Evolutionary conservation across 371 early-diverging fungal genomes (phyloP), one percentile per base, ranked within the genome.

Genomic region (Mucor piriformis): DNA sequence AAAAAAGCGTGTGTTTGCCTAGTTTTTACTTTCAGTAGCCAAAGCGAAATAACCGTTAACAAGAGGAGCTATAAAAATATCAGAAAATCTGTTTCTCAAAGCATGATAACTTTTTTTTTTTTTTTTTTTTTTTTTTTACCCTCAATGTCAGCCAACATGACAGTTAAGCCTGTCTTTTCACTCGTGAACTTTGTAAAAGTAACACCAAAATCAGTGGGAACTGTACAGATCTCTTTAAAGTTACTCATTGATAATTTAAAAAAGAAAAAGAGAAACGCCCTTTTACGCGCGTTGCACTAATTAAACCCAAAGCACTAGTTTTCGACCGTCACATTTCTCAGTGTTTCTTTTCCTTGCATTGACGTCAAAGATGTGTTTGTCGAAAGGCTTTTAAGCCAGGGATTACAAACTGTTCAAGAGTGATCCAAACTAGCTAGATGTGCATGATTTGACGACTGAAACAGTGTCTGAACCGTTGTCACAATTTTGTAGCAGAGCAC

Each of bases 21-120:
- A n/a, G n/a, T n/a, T n/a, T 62, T 52, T 77, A 87, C 86, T 73
- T 66, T 88, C 88, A 7, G 88, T 88, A 21, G 88, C 86, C 13
- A 88, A 63, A 4, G 77, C 66, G 59, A 86, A 86, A 63, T 80
- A 86, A 12, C 88, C 88, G 35, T 84, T 83, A 21, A 87, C 87
- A 25, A 87, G 72, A 27, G 88, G 86, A 18, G 81, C 85, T 88
- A 55, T 32, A 35, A 37, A 34, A 57, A 33, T 34, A 32, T 47
- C 42, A 11, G 15, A 40, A 33, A 43, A 32, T 16, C 44, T 7
- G 11, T n/a, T 42, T 43, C 29, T 7, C 11, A 11, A 49, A 10
- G 1, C 25, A 18, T 48, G 3, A 29, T 6, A 29, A n/a, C n/a
- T n/a, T 34, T 34, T 34, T 34, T 34, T 34, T 34, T 34, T 12